Conservation (phyloP, 768 basidiomycete genomes). For the Clitopilus hobsonii region DNA sequence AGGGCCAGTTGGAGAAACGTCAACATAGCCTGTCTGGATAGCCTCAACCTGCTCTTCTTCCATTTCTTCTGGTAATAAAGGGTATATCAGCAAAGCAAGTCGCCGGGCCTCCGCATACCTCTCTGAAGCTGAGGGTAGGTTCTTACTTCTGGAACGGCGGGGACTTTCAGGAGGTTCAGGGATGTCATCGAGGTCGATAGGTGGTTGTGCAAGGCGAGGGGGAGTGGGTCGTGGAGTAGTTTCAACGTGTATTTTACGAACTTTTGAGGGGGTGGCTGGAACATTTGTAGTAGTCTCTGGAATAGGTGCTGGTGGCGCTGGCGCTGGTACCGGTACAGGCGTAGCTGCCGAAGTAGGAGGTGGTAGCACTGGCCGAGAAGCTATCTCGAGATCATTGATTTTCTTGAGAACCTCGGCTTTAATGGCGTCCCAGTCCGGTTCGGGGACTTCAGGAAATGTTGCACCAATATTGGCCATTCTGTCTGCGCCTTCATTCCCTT, state of each 20-base stretch:
- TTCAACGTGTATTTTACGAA: neutral
- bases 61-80: neutral
- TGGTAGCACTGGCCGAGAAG: neutral
- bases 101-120: neutral
- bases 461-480: slow-evolving; percentile 59
- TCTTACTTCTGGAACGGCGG: neutral
- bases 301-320: too few species aligned
- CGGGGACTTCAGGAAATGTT: slow-evolving; percentile 28
- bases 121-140: neutral
- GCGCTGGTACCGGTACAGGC: neutral
- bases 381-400: slow-evolving; percentile 7
- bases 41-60: neutral
- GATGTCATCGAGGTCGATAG: neutral
- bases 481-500: slow-evolving; percentile 89
- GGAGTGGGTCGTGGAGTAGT: neutral
- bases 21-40: neutral
- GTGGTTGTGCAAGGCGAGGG: neutral
- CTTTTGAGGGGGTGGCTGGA: neutral
- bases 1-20: neutral
- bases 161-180: slow-evolving; percentile 2
- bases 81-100: neutral
- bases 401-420: slow-evolving; percentile 11
- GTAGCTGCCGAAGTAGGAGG: neutral
- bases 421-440: slow-evolving; percentile 57
- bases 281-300: too few species aligned